Conservation (phyloP, 75 land plant species). For the Adiantum capillusveneris region DNA sequence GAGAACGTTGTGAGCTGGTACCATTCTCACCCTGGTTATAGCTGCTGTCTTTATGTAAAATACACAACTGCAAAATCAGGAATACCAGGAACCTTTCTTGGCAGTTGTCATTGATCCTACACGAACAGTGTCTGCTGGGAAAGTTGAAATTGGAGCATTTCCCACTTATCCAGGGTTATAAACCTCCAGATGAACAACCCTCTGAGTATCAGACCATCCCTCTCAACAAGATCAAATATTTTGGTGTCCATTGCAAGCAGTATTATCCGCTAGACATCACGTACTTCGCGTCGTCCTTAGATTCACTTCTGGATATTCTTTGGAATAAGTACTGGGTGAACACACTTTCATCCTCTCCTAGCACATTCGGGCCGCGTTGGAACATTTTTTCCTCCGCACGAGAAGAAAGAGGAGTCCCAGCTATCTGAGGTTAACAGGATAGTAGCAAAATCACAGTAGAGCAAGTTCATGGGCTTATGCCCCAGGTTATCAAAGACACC, state of each 20-base stretch:
- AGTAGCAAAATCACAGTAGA: constrained; percentile 96
- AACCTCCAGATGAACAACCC: constrained; percentile 92
- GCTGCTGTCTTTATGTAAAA: constrained; percentile 97
- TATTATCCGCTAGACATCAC: constrained; percentile 95
- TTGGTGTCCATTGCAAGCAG: constrained; percentile 99
- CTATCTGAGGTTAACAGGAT: constrained; percentile 88
- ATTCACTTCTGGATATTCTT: constrained; percentile 78
- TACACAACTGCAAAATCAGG: constrained; percentile 88
- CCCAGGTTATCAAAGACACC: constrained; percentile 86
- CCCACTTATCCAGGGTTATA: constrained; percentile 91
- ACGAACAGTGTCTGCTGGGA: no score
- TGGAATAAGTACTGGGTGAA: constrained; percentile 99
- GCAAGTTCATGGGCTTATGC: no score
- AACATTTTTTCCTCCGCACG: constrained; percentile 58
- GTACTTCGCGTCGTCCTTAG: constrained; percentile 93
- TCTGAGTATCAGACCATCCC: constrained; percentile 99
- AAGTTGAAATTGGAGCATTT: no score
- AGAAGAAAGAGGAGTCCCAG: constrained; percentile 96
- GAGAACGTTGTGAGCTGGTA: constrained; percentile 58
- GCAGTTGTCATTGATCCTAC: no score
- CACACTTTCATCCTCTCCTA: constrained; percentile 95
- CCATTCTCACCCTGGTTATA: constrained; percentile 99
- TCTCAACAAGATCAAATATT: constrained; percentile 94
- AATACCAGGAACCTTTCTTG: constrained; percentile 91
- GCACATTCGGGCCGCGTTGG: constrained; percentile 82